A percentile compares a stretch with the other conserved stretches of the same genome.
These are phyloP conservation scores for Amoebophrya sp. DNA, from an alignment of 169 alveolate genomes.

Conservation along the genomic window DNA sequence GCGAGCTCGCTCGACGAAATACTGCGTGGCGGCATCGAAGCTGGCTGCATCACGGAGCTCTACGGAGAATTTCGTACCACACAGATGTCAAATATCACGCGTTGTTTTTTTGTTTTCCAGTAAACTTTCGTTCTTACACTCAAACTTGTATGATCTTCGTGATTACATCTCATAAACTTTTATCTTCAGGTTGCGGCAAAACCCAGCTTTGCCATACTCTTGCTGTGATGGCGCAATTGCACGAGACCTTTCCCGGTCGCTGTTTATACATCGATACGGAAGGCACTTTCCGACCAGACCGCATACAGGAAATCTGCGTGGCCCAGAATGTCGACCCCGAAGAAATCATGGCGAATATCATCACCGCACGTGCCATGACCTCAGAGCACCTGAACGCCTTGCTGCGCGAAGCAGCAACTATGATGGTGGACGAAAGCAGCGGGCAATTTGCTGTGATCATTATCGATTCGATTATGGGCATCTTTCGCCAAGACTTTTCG, in stretches of 20 bases:
- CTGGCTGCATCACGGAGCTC: conserved; percentile 84
- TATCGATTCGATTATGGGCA: conserved; percentile 52
- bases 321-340: conserved; percentile 82
- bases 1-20: conserved; percentile 79
- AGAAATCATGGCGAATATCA: conserved; percentile 87
- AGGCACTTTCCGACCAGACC: conserved; percentile 96
- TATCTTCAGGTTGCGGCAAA: too few species aligned
- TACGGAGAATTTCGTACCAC: conserved; percentile 94
- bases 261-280: conserved; percentile 95
- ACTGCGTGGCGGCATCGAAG: conserved; percentile 93
- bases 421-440: conserved; percentile 88
- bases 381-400: conserved; percentile 87
- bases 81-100: conserved; percentile 48
- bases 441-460: conserved; percentile 51
- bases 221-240: conserved; percentile 75
- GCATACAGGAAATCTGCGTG: conserved; percentile 87
- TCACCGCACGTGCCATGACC: conserved; percentile 91
- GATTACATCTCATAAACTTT: neutral
- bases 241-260: conserved; percentile 82
- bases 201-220: conserved; percentile 87
- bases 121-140: neutral
- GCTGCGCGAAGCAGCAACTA: conserved; percentile 79
- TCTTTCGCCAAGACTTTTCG: conserved; percentile 60
- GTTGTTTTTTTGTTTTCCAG: neutral
- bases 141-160: neutral